Base-by-base conservation (phyloP, 2,329 filamentous ascomycete species). In the Talaromyces funiculosus region DNA sequence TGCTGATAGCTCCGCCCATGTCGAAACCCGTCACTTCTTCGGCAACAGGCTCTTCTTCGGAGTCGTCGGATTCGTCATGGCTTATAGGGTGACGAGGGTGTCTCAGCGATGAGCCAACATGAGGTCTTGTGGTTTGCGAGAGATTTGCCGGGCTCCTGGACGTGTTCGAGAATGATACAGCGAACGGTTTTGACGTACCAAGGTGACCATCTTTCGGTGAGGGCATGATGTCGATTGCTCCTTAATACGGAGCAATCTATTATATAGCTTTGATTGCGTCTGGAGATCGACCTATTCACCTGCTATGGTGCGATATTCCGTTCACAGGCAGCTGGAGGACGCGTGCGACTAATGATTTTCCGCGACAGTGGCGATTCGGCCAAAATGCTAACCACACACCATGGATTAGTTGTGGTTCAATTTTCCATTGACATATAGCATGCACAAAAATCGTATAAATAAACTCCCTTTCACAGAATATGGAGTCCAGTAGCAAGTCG, bases 1-100 rank as follows among this genome's bases (percentile, higher is more conserved):
- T 69, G 3, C 70, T 66, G 42, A 78, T 74, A 3, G 71, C 74
- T 22, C 68, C 72, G 20, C 76, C 76, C 1, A 74, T 74, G 69
- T 85, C 82, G 68, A 84, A 86, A 29, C 82, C 82, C 5, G 80
- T 79, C 24, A 85, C 82, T 55, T 74, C 74, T 66, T 84, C 77
- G 14, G 71, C 68, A 1, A 63, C 64, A 4, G 75, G 73, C 3
- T 66, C 68, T 9, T 64, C 61, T 8, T 73, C 65, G 35, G 71
- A 70, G 14, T 72, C 71, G 58, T 89, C 86, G 56, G 88, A 86
- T 57, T 89, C 86, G 60, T 77, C 76, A 42, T 77, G 78, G 60
- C 74, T 74, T 29, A 67, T 64, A 53, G 71, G 65, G 14, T 68
- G 65, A 55, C 70, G 71, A 40, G 68, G 68, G 38, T 68, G 68